A percentile compares a stretch with the other conserved stretches of the same genome.
Conservation (phyloP, 306 rosid species). For the Fragaria iinumae region DNA sequence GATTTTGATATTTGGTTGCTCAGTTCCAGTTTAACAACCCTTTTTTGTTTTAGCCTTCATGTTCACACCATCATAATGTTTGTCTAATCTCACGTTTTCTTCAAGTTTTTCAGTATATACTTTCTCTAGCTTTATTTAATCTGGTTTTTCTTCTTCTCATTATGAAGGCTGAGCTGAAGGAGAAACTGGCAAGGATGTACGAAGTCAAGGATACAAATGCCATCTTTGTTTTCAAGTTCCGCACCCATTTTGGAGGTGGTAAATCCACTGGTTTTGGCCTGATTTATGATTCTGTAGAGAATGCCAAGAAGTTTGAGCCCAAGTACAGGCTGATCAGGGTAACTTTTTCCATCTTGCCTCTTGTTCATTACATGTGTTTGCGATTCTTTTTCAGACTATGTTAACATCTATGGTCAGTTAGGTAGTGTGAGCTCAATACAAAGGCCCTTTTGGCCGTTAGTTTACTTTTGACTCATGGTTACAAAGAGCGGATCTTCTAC, state of each 20-base stretch:
- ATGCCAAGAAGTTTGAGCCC: conserved; percentile 81
- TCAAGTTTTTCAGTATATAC: background rate
- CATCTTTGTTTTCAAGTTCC: conserved; percentile 74
- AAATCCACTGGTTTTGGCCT: conserved; percentile 85
- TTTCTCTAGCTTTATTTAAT: background rate
- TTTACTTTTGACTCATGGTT: background rate
- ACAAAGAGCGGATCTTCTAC: background rate
- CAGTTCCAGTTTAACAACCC: background rate
- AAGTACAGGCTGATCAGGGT: conserved; percentile 91
- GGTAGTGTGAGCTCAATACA: background rate
- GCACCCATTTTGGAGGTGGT: conserved; percentile 85
- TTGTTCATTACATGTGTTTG: background rate
- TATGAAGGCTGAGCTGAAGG: conserved; percentile 72
- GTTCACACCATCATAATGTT: background rate
- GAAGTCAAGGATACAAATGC: conserved; percentile 71
- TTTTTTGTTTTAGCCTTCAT: background rate
- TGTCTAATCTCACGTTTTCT: background rate
- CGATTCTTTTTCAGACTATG: background rate
- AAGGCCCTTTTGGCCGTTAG: too few species aligned
- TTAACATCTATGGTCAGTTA: background rate
- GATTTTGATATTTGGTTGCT: background rate
- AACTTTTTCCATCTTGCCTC: conserved; percentile 4
- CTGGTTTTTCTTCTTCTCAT: background rate
- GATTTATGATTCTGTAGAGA: conserved; percentile 81
- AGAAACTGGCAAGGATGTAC: conserved; percentile 59